phyloP scores from a whole-genome alignment of 192 early-diverging fungal species.

The Piromyces finnis region DNA sequence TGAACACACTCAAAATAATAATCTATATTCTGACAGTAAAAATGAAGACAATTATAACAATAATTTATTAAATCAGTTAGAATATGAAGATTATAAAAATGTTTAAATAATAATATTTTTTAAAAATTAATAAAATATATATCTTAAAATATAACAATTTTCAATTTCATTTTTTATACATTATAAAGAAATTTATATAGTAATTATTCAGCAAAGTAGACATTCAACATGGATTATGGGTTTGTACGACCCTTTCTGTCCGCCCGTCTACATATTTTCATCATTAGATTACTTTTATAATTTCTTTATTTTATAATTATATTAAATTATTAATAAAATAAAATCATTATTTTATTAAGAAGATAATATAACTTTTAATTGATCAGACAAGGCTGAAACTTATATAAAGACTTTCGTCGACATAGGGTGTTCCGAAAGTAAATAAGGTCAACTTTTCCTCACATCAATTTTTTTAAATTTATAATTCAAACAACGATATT shows the following conservation, averaged over 20 bases:
- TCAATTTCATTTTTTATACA: no score
- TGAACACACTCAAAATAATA: no score
- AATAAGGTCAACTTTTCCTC: neutral
- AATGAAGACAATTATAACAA: no score
- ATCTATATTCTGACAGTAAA: no score
- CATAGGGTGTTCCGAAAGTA: neutral
- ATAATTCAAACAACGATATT: neutral
- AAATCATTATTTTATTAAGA: no score
- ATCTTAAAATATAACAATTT: no score
- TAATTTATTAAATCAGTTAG: no score
- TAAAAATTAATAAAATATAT: no score
- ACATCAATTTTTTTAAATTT: neutral
- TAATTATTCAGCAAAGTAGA: neutral
- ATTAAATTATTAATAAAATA: neutral
- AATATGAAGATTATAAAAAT: no score
- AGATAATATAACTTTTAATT: neutral
- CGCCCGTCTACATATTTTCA: neutral
- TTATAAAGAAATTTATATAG: neutral
- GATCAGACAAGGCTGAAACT: neutral
- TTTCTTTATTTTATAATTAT: neutral
- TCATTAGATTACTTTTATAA: neutral
- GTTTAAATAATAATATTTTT: no score
- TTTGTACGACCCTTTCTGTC: neutral
- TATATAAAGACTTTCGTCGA: neutral
- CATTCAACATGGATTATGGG: neutral